Percentiles rank a stretch among this genome's conserved stretches.
These are phyloP conservation scores for Rhizoctonia solani DNA, from an alignment of 1,284 basidiomycete genomes.

Conservation along the genomic window DNA sequence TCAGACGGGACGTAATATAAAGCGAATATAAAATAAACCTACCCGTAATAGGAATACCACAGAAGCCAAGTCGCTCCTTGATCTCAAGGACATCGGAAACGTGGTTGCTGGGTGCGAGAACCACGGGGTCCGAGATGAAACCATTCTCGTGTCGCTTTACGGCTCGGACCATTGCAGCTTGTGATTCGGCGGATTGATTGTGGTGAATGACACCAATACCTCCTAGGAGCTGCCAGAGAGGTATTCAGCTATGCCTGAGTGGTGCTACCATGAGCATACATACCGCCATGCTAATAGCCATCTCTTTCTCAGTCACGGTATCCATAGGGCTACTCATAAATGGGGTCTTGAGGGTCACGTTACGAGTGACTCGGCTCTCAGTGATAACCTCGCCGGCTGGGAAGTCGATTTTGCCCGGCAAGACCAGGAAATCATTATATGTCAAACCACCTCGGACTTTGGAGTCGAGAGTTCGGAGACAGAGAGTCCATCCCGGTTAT, in stretches of 20 bases:
- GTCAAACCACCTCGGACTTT: conserved; percentile 89
- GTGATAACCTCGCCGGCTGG: conserved; percentile 79
- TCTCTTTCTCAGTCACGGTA: conserved; percentile 96
- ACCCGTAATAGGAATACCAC: conserved; percentile 98
- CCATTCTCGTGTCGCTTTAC: conserved; percentile 99
- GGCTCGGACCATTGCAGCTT: conserved; percentile 95
- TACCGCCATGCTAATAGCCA: conserved; percentile 95
- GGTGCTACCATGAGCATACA: conserved; percentile 44
- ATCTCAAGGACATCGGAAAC: conserved; percentile 94
- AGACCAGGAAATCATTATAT: conserved; percentile 92
- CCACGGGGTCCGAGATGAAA: conserved; percentile 95
- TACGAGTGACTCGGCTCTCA: conserved; percentile 87
- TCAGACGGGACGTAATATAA: conserved; percentile 19
- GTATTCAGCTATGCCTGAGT: conserved; percentile 7
- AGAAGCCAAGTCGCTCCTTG: conserved; percentile 91
- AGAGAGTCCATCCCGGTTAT: conserved; percentile 79
- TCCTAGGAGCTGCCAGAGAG: conserved; percentile 73
- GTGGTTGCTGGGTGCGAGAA: conserved; percentile 73
- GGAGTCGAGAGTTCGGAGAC: conserved; percentile 91
- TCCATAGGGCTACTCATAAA: conserved; percentile 99
- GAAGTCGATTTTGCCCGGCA: conserved; percentile 98
- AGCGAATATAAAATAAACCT: conserved; percentile 46
- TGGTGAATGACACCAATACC: conserved; percentile 99
- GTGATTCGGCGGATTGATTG: conserved; percentile 86
- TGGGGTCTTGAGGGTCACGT: conserved; percentile 92